phyloP scores from a whole-genome alignment of 345 rosid genomes.

The Linum lewisii region DNA sequence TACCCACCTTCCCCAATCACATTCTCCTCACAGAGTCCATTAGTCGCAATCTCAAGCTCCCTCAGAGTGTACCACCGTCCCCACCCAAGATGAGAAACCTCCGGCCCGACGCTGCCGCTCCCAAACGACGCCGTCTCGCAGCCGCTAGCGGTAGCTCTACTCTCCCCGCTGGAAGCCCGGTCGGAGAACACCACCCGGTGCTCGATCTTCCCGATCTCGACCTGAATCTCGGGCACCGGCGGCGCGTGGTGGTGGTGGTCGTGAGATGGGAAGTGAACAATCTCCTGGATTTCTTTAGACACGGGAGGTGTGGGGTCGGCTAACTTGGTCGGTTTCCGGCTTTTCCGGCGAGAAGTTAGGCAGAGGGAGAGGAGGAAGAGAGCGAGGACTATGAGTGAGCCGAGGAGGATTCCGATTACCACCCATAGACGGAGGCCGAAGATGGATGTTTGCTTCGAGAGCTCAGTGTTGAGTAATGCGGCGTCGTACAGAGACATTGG shows the following conservation, averaged over 20 bases:
- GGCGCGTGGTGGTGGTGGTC: slow-evolving; percentile 20
- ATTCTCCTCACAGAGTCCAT: slow-evolving; percentile 77
- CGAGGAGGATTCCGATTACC: slow-evolving; percentile 72
- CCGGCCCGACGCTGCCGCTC: slow-evolving; percentile 66
- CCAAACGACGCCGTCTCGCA: slow-evolving; percentile 56
- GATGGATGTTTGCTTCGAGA: slow-evolving; percentile 79
- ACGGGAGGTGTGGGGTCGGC: slow-evolving; percentile 45
- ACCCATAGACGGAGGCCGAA: slow-evolving; percentile 91
- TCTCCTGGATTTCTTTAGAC: slow-evolving; percentile 83
- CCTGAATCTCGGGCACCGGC: slow-evolving; percentile 65
- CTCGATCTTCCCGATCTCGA: slow-evolving; percentile 79
- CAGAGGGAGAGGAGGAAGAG: slow-evolving; percentile 87
- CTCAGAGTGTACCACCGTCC: slow-evolving; percentile 90
- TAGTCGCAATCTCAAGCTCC: slow-evolving; percentile 81
- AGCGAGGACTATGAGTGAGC: slow-evolving; percentile 71
- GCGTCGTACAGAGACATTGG: slow-evolving; percentile 56
- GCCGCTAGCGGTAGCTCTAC: slow-evolving; percentile 57
- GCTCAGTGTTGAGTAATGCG: slow-evolving; percentile 54
- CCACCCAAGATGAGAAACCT: slow-evolving; percentile 97
- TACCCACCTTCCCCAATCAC: slow-evolving; percentile 98
- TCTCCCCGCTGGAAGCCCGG: slow-evolving; percentile 66
- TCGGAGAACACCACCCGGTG: slow-evolving; percentile 80
- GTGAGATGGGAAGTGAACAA: slow-evolving; percentile 32
- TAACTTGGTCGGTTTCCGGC: slow-evolving; percentile 17
- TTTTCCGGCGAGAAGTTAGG: slow-evolving; percentile 67